A percentile compares a stretch with the other conserved stretches of the same genome.
phyloP scores from a whole-genome alignment of 2,329 filamentous ascomycete genomes.

The Knufia fluminis region DNA sequence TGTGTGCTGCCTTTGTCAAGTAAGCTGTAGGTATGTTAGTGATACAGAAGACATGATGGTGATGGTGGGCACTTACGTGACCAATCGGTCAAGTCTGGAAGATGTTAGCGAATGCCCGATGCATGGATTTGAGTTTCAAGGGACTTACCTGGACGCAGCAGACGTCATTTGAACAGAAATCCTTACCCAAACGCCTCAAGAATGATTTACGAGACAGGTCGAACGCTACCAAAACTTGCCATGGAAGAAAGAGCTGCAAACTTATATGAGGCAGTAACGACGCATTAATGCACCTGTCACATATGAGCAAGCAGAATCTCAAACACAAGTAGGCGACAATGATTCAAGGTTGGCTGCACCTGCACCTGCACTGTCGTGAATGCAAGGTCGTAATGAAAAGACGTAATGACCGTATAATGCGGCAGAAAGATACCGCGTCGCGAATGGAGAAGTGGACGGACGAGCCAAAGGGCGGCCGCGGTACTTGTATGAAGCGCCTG shows the following conservation, averaged over 20 bases:
- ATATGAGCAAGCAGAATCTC: background rate
- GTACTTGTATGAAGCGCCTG: slow-evolving; percentile 6
- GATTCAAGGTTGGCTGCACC: slow-evolving; percentile 1
- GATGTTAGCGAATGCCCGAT: slow-evolving; percentile 10
- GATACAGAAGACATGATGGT: slow-evolving; percentile 9
- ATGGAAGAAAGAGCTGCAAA: background rate
- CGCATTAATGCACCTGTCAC: background rate
- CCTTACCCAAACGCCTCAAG: slow-evolving; percentile 4
- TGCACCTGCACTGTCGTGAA: background rate
- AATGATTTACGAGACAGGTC: slow-evolving; percentile 5
- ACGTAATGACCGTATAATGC: slow-evolving; percentile 4
- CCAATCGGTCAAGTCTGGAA: slow-evolving; percentile 66
- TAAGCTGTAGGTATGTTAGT: slow-evolving; percentile 48
- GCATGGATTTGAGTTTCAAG: slow-evolving; percentile 10
- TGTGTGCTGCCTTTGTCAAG: slow-evolving; percentile 95
- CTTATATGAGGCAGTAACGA: background rate
- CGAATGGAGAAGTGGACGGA: slow-evolving; percentile 4
- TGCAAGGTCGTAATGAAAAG: background rate
- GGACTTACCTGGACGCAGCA: slow-evolving; percentile 20
- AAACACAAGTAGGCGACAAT: background rate
- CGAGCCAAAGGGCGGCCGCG: slow-evolving; percentile 3
- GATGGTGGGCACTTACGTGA: slow-evolving; percentile 58
- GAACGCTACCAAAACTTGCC: background rate
- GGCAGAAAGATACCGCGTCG: background rate
- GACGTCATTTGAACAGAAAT: slow-evolving; percentile 8